Evolutionary conservation across 1,139 yeast species (phyloP), one percentile per base, ranked within the genome.

Genomic region (Geotrichum klebahnii): DNA sequence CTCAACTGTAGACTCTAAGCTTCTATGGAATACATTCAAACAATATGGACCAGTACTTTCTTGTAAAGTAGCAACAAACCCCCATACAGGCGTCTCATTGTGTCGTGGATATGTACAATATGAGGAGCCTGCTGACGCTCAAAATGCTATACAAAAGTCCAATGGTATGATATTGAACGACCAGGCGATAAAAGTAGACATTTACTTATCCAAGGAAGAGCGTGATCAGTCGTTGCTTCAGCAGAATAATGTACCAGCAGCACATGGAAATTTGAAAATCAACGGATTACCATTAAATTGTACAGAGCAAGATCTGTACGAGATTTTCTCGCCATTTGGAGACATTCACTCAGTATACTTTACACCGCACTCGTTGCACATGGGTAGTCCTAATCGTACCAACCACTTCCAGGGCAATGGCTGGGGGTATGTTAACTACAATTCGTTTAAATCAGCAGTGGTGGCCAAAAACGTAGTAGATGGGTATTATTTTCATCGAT

Each of bases 61-160:
- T 47, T 84, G 94, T 74, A 86, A 86, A 75, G 88, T 86, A 67
- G 92, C 92, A 59, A 77, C 84, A 59, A 94, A 85, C 69, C 84
- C 28, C 17, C 35, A 78, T 67, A 71, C 76, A 67, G 95, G 95
- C 58, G 75, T 73, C 66, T 82, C 92, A 60, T 83, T 82, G 70
- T 88, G 95, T 66, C 85, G 85, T 60, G 96, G 94, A 70, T 86
- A 84, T 67, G 96, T 88, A 57, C 95, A 86, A 69, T 88, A 83
- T 71, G 95, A 84, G 68, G 80, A 84, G 55, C 71, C 51, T 57
- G 89, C 83, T 67, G 84, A 90, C 61, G 97, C 97, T 55, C 74
- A 75, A 57, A 87, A 86, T 63, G 96, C 96, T 59, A 83, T 88
- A 65, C 88, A 82, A 70, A 83, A 82, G 67, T 87, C 86, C 65